phyloP scores from a whole-genome alignment of 768 basidiomycete genomes.

The Lentinula guzmanii region DNA sequence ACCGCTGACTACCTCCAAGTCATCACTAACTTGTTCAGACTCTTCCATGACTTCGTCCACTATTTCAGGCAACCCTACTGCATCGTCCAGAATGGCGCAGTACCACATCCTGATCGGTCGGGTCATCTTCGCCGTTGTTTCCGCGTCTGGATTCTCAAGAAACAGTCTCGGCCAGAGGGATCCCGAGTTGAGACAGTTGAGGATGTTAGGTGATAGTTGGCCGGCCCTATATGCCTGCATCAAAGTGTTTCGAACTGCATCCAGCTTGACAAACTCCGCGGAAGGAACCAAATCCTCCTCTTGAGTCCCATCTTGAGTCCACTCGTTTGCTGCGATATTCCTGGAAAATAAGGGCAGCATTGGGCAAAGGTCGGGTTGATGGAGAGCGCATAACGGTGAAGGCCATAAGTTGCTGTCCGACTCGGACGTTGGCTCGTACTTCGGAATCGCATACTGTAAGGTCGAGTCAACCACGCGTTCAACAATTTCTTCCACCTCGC shows the following conservation, averaged over 20 bases:
- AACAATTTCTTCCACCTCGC: constrained; percentile 60
- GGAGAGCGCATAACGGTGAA: constrained; percentile 56
- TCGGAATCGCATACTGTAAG: constrained; percentile 72
- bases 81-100: constrained; percentile 64
- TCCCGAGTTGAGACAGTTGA: constrained; percentile 56
- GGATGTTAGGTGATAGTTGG: constrained; percentile 44
- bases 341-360: background rate
- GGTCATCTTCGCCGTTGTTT: constrained; percentile 59
- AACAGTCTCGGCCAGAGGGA: constrained; percentile 71
- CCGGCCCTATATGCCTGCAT: constrained; percentile 61
- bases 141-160: constrained; percentile 72
- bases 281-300: background rate
- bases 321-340: background rate
- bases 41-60: constrained; percentile 5
- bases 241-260: constrained; percentile 44
- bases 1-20: constrained; percentile 2
- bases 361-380: constrained; percentile 45
- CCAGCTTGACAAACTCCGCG: constrained; percentile 17
- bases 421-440: constrained; percentile 35
- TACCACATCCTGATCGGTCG: constrained; percentile 58
- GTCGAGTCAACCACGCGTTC: constrained; percentile 71
- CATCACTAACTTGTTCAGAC: constrained; percentile 17
- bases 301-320: background rate
- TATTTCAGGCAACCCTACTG: constrained; percentile 49
- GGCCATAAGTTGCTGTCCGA: constrained; percentile 43